Evolutionary conservation across 768 basidiomycete genomes (phyloP), one percentile per base, ranked within the genome.

Genomic region (Boletellus ananiceps): DNA sequence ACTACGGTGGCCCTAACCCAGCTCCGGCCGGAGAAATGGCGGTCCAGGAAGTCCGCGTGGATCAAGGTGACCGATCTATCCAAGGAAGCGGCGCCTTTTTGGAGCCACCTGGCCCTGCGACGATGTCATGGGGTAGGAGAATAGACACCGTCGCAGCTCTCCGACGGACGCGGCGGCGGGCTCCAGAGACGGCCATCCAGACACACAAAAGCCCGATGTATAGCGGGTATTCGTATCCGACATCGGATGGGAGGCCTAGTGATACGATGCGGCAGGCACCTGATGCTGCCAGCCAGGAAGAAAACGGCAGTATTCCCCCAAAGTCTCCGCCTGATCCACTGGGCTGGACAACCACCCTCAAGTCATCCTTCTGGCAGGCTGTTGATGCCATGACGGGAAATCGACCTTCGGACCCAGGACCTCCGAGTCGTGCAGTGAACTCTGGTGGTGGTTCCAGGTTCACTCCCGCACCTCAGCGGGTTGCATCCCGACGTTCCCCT

Each of bases 311-410:
- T 21, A 31, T 14, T 43, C 35, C 5, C 5, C 25, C 12, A 6
- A 19, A 49, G 13, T 38, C 39, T 14, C 36, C 33, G 8, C 21
- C 38, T 3, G 71, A 60, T 23, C 19, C 46, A 14, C 40, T 69
- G 7, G 63, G 71, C 19, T 79, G 78, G 78, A 70, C 71, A 9
- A 56, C 65, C 15, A 68, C 71, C 19, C 43, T 79, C 55, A 71
- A 62, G 49, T 71, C 72, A 15, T 74, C 74, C 32, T 59, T 81
- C 11, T 71, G 74, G 44, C 71, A 71, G 46, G 78, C 76, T 5
- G 72, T 81, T 56, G 77, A 74, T 55, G 68, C 74, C 2, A 74
- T 81, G 43, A 72, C 76, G 35, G 68, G 74, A n/a, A 73, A 63
- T 53, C 55, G 77, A 23, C 55, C 69, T n/a, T 32, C 50, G 16